phyloP scores from a whole-genome alignment of 2,329 filamentous ascomycete species.

The Calonectria pauciramosa region DNA sequence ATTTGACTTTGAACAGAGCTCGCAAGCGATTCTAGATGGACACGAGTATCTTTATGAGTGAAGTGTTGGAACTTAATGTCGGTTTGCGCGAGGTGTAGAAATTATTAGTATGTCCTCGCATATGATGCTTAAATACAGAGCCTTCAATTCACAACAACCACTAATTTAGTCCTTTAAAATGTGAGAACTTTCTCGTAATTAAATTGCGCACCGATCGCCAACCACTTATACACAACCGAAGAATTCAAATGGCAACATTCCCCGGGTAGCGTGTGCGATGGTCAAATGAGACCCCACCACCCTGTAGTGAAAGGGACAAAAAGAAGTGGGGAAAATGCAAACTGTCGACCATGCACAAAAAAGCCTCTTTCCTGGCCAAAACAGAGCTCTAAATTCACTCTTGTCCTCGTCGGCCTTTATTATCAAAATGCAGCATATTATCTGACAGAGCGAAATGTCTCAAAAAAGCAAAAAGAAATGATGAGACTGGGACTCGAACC shows the following conservation, averaged over 20 bases:
- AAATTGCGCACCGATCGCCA: too few species aligned
- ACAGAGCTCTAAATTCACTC: not conserved
- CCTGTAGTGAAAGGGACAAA: not conserved
- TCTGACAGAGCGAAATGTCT: not conserved
- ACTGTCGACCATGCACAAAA: not conserved
- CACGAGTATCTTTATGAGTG: not conserved
- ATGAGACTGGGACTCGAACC: conserved; percentile 13
- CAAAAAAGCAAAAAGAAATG: not conserved
- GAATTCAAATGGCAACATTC: not conserved
- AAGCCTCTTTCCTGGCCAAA: too few species aligned
- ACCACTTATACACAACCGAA: not conserved
- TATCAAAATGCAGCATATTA: not conserved
- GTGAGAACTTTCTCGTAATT: too few species aligned
- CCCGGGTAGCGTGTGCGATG: not conserved
- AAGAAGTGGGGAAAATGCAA: not conserved
- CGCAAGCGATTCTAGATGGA: not conserved
- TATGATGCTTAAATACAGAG: too few species aligned
- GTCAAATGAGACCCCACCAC: not conserved
- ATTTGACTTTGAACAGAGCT: not conserved
- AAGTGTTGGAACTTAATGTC: too few species aligned
- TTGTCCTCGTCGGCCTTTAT: not conserved
- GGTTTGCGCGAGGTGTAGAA: not conserved
- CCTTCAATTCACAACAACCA: too few species aligned
- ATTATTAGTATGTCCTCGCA: too few species aligned
- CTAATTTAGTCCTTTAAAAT: too few species aligned